Percentiles rank a stretch among this genome's conserved stretches.
These are phyloP conservation scores for Coniosporium tulheliwenetii DNA, from an alignment of 2,329 filamentous ascomycete genomes.

Conservation along the genomic window DNA sequence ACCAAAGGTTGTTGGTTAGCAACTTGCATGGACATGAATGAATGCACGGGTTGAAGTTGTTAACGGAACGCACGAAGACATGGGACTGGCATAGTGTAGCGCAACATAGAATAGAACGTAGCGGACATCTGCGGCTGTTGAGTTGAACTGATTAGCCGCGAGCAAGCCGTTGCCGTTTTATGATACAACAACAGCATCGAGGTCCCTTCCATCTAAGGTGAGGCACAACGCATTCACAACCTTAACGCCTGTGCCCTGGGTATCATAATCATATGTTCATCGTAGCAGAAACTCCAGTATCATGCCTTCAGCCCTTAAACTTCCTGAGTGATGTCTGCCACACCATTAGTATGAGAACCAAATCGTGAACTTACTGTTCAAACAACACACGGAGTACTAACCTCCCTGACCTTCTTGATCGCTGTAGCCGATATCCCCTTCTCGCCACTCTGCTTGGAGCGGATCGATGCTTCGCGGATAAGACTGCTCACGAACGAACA, in stretches of 20 bases:
- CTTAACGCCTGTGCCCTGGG: too few species aligned
- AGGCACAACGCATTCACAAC: too few species aligned
- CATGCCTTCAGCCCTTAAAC: conserved; percentile 15
- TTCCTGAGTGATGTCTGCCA: conserved; percentile 15
- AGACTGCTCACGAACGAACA: conserved; percentile 33
- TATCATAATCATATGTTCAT: background rate
- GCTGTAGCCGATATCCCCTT: conserved; percentile 58
- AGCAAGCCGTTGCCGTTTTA: too few species aligned
- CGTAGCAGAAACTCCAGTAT: background rate
- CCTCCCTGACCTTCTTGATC: conserved; percentile 62
- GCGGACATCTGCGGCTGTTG: too few species aligned
- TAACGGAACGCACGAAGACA: too few species aligned
- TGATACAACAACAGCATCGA: too few species aligned
- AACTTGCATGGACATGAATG: too few species aligned
- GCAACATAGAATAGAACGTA: too few species aligned
- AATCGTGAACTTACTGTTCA: background rate
- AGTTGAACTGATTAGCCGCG: too few species aligned
- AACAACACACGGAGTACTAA: conserved; percentile 30
- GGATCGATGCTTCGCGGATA: conserved; percentile 65
- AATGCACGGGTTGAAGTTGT: too few species aligned
- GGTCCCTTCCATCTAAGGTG: too few species aligned
- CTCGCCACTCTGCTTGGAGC: conserved; percentile 59
- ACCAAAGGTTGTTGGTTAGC: conserved; percentile 17
- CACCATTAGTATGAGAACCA: background rate
- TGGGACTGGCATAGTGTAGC: too few species aligned